These are phyloP conservation scores for Hemisphaericaspora lyxosophila DNA, from an alignment of 1,139 yeast genomes.

Conservation along the genomic window DNA sequence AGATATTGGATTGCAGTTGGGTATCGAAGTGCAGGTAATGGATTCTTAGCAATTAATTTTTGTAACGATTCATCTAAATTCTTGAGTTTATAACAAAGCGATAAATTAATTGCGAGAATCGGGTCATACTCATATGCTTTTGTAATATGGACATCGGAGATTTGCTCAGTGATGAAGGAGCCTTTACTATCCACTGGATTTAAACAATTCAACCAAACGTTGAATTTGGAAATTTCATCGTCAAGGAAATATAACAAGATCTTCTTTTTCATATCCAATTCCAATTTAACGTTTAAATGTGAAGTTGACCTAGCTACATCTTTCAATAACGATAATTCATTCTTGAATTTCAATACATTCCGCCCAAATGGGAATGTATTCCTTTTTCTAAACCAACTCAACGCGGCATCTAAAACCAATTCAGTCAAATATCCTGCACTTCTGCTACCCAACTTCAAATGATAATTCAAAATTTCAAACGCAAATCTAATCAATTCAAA, in stretches of 20 bases:
- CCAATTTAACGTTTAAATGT: slow-evolving; percentile 21
- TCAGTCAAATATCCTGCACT: slow-evolving; percentile 47
- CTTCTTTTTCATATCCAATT: slow-evolving; percentile 42
- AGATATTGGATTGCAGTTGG: slow-evolving; percentile 67
- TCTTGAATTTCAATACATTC: slow-evolving; percentile 66
- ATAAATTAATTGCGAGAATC: slow-evolving; percentile 68
- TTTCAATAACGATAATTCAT: slow-evolving; percentile 62
- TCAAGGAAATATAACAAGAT: slow-evolving; percentile 63
- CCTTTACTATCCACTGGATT: slow-evolving; percentile 46
- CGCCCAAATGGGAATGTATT: slow-evolving; percentile 83
- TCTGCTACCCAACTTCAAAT: slow-evolving; percentile 48
- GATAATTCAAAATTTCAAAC: slow-evolving; percentile 61
- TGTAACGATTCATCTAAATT: slow-evolving; percentile 46
- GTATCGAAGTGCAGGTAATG: slow-evolving; percentile 59
- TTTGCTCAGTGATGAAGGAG: slow-evolving; percentile 29
- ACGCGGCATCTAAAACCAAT: slow-evolving; percentile 61
- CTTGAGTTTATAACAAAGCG: slow-evolving; percentile 53
- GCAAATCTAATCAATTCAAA: slow-evolving; percentile 74
- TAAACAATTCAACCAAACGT: slow-evolving; percentile 79
- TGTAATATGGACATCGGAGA: slow-evolving; percentile 36
- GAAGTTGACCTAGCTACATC: slow-evolving; percentile 46
- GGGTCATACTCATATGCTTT: slow-evolving; percentile 73
- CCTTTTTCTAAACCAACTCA: slow-evolving; percentile 74
- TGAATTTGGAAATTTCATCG: slow-evolving; percentile 70
- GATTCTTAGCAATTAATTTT: slow-evolving; percentile 51